phyloP scores from a whole-genome alignment of 441 rosid species.

The Kokia cookei region DNA sequence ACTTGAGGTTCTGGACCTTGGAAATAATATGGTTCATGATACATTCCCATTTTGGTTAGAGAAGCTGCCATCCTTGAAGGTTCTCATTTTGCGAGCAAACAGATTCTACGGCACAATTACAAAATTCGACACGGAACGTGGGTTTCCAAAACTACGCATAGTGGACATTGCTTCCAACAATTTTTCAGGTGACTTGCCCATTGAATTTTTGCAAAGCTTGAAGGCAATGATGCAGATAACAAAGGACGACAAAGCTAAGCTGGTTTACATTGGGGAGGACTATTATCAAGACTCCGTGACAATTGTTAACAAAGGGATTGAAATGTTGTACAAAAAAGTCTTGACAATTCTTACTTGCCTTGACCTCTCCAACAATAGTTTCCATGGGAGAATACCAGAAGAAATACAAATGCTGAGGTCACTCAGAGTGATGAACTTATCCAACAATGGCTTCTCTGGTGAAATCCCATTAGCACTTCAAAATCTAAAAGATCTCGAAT shows the following conservation, averaged over 20 bases:
- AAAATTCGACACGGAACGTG: neutral
- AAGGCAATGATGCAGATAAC: neutral
- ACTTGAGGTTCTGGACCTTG: too few species aligned
- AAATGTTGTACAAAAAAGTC: neutral
- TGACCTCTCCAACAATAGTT: neutral
- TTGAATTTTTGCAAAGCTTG: neutral
- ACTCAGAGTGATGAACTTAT: constrained; percentile 31
- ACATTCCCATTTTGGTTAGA: too few species aligned
- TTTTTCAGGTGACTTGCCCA: neutral
- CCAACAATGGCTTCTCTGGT: constrained; percentile 20
- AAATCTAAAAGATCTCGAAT: constrained; percentile 18
- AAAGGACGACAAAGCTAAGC: neutral
- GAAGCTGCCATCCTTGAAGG: neutral
- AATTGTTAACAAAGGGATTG: neutral
- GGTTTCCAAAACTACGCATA: neutral
- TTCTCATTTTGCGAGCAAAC: neutral
- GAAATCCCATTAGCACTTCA: constrained; percentile 19
- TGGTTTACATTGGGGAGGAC: neutral
- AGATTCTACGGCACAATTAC: neutral
- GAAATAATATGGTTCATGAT: too few species aligned
- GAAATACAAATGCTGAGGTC: neutral
- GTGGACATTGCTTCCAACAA: neutral
- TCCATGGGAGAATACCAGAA: neutral
- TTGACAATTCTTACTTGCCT: neutral
- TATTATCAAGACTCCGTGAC: neutral